Evolutionary conservation across 164 flowering plant genomes (phyloP).

Genomic region (Nymphaea thermarum): DNA sequence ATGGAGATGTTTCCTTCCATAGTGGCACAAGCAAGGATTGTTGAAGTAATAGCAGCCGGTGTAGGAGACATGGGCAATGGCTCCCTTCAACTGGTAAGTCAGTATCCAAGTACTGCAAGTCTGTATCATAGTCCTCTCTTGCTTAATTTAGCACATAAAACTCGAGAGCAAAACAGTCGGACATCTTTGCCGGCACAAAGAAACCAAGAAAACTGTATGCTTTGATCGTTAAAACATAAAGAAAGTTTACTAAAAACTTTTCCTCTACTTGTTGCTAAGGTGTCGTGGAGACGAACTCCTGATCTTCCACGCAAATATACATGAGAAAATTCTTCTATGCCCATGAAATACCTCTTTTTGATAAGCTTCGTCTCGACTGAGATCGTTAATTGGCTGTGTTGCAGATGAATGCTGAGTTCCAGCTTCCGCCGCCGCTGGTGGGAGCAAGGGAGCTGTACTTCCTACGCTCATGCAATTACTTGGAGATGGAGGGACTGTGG

Average conservation of each 20-base stretch:
- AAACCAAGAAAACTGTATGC: too few species aligned
- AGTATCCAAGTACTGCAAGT: neutral
- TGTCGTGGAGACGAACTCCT: too few species aligned
- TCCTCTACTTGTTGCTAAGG: neutral
- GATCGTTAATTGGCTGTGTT: too few species aligned
- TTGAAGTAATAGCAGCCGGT: slow-evolving; percentile 54
- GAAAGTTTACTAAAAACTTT: neutral
- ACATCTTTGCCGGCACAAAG: too few species aligned
- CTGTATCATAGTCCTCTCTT: neutral
- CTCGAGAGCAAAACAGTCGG: too few species aligned
- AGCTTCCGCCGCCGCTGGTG: slow-evolving; percentile 72
- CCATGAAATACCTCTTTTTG: too few species aligned
- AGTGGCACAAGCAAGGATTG: slow-evolving; percentile 62
- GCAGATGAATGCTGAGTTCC: slow-evolving; percentile 86
- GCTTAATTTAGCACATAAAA: too few species aligned
- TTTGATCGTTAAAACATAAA: too few species aligned
- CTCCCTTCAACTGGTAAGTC: slow-evolving; percentile 57
- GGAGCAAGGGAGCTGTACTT: slow-evolving; percentile 73
- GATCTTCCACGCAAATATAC: too few species aligned
- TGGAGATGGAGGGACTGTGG: slow-evolving; percentile 74
- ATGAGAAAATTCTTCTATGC: too few species aligned
- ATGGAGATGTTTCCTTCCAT: slow-evolving; percentile 82
- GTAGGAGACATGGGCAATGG: slow-evolving; percentile 55
- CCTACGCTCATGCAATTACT: slow-evolving; percentile 74
- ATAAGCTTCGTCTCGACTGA: too few species aligned